phyloP scores from a whole-genome alignment of 306 rosid genomes.

The Dryas octopetala region DNA sequence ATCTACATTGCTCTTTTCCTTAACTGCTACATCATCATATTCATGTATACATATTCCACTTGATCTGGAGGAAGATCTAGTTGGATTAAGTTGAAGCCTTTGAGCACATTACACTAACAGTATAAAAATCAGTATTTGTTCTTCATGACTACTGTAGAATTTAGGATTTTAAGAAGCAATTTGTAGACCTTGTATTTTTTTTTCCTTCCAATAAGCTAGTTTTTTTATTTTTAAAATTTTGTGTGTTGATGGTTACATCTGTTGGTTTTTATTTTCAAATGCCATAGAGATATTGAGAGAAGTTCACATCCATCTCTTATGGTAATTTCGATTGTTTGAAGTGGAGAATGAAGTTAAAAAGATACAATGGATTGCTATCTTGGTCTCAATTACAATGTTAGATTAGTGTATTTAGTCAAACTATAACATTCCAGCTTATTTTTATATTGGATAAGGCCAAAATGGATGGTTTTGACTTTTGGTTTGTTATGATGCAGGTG shows the following conservation, averaged over 20 bases:
- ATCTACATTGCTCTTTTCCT: background rate
- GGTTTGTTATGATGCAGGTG: constrained; percentile 51
- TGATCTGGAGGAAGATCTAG: background rate
- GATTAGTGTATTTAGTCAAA: background rate
- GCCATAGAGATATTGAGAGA: background rate
- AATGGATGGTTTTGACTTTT: background rate
- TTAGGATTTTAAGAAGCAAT: background rate
- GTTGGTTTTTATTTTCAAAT: background rate
- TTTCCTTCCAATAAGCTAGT: background rate
- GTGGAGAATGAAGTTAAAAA: background rate
- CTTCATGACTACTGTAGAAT: background rate
- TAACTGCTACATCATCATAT: background rate
- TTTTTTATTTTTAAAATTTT: no score
- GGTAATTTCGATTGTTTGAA: background rate
- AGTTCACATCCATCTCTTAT: background rate
- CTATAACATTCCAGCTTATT: background rate
- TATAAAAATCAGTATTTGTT: background rate
- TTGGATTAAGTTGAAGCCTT: background rate
- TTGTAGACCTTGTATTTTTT: background rate
- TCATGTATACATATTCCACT: background rate
- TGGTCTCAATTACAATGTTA: background rate
- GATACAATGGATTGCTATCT: background rate
- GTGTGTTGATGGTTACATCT: background rate
- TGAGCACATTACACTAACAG: background rate
- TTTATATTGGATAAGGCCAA: background rate